These are phyloP conservation scores for Psidium friedrichsthalianum DNA, from an alignment of 345 rosid species.

Conservation along the genomic window DNA sequence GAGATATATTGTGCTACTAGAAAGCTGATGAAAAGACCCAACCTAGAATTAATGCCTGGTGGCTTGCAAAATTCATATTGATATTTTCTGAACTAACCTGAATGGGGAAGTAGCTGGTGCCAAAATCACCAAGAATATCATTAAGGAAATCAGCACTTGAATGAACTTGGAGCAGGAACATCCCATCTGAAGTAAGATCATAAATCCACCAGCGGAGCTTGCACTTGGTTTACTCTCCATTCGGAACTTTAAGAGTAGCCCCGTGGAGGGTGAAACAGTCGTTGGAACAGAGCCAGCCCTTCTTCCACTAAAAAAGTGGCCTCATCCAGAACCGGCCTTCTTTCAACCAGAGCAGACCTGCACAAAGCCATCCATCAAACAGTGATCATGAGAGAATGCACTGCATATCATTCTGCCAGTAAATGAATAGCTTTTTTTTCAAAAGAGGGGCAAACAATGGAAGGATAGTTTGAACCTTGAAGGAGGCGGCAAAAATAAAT, in stretches of 20 bases:
- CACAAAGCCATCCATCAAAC: too few species aligned
- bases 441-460: neutral
- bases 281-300: too few species aligned
- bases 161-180: constrained; percentile 57
- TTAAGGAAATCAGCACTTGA: constrained; percentile 83
- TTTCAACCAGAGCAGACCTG: too few species aligned
- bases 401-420: too few species aligned
- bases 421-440: neutral
- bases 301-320: too few species aligned
- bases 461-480: neutral
- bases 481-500: neutral
- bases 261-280: too few species aligned
- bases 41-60: neutral
- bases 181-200: constrained; percentile 80
- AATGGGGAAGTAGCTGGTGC: constrained; percentile 34
- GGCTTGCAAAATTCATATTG: neutral
- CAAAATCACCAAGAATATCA: constrained; percentile 85
- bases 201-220: constrained; percentile 72
- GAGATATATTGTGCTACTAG: neutral
- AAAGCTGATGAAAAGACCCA: neutral
- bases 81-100: constrained; percentile 41
- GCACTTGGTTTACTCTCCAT: constrained; percentile 51
- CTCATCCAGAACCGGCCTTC: too few species aligned
- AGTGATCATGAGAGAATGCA: too few species aligned
- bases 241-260: too few species aligned